A percentile compares a stretch with the other conserved stretches of the same genome.
Evolutionary conservation across 495 filamentous ascomycete genomes (phyloP).

Genomic region (Hypoxylon trugodes): DNA sequence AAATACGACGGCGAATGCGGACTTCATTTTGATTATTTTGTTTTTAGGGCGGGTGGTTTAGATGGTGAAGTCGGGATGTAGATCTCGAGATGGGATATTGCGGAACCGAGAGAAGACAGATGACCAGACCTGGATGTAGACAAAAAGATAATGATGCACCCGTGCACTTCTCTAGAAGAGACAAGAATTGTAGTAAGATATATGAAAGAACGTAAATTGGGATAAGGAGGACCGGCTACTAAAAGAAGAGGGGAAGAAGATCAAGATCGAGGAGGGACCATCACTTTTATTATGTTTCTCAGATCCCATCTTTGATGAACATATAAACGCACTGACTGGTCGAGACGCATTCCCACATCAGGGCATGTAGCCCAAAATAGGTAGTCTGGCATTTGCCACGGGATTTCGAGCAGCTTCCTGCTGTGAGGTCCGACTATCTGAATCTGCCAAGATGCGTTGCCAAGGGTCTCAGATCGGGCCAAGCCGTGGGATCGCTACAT

Average conservation of each 20-base stretch:
- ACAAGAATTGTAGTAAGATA: constrained; percentile 7
- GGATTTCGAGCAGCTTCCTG: not conserved
- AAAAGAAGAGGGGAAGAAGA: not conserved
- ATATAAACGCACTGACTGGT: not conserved
- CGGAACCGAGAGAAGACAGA: constrained; percentile 8
- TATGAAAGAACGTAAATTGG: constrained; percentile 14
- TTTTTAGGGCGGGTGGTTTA: not conserved
- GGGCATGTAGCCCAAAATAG: constrained; percentile 9
- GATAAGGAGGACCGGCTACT: constrained; percentile 18
- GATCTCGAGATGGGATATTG: not conserved
- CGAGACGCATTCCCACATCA: not conserved
- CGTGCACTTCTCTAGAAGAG: constrained; percentile 31
- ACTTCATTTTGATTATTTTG: constrained; percentile 32
- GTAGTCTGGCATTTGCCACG: not conserved
- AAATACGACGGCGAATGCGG: constrained; percentile 31
- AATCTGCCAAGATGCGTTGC: constrained; percentile 22
- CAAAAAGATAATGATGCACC: constrained; percentile 35
- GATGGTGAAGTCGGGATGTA: not conserved
- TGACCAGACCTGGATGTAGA: not conserved
- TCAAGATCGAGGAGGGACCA: not conserved
- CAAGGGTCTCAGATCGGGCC: constrained; percentile 39
- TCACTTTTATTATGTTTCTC: constrained; percentile 23
- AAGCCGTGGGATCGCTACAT: constrained; percentile 37
- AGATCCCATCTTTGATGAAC: constrained; percentile 17
- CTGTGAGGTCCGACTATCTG: not conserved